These are phyloP conservation scores for Coffea humblotiana DNA, from an alignment of 305 asterid genomes.

Conservation along the genomic window DNA sequence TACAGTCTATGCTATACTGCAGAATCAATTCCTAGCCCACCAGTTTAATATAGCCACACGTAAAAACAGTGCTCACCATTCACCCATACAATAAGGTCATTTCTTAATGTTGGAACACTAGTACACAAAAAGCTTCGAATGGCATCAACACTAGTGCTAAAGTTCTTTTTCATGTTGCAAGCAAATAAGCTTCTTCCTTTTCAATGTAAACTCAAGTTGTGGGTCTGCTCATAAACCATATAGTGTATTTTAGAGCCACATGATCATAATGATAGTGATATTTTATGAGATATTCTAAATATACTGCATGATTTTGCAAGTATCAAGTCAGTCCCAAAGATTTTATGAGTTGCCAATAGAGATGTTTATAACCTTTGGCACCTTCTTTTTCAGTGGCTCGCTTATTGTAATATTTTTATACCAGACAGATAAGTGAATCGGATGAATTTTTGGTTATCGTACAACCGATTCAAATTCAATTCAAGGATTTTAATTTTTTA, in stretches of 20 bases:
- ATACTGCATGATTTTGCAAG: too few species aligned
- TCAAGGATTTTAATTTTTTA: too few species aligned
- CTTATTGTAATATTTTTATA: too few species aligned
- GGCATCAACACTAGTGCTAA: conserved; percentile 1
- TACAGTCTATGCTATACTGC: background rate
- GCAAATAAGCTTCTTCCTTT: background rate
- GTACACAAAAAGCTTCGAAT: conserved; percentile 8
- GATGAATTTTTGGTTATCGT: too few species aligned
- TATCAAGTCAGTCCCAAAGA: background rate
- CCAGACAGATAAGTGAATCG: too few species aligned
- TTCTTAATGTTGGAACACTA: background rate
- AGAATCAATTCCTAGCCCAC: background rate
- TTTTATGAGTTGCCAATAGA: background rate
- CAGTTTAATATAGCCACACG: background rate
- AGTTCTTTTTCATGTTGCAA: background rate
- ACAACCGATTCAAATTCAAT: too few species aligned
- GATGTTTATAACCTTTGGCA: background rate
- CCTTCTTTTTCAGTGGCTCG: background rate
- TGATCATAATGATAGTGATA: too few species aligned
- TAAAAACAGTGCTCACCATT: background rate
- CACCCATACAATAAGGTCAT: background rate
- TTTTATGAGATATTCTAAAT: too few species aligned
- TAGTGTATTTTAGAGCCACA: too few species aligned
- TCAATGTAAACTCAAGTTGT: too few species aligned
- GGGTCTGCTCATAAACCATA: too few species aligned